Evolutionary conservation across 2,329 filamentous ascomycete species (phyloP).

Genomic region (Cordyceps farinosa): DNA sequence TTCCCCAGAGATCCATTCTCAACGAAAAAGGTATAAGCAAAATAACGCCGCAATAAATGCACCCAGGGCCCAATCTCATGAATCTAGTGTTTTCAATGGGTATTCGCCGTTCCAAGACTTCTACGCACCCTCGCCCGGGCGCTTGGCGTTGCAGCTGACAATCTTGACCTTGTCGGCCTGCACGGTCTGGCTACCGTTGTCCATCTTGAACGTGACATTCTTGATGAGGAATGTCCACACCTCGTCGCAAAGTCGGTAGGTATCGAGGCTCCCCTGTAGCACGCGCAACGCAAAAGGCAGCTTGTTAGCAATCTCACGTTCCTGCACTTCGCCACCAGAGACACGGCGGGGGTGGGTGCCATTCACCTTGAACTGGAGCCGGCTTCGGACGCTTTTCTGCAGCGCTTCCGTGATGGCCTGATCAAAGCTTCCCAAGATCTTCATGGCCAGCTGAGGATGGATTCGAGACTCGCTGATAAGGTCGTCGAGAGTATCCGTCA

Average conservation of each 20-base stretch:
- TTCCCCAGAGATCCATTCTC: background rate
- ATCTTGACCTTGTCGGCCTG: constrained; percentile 95
- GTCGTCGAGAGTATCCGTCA: constrained; percentile 96
- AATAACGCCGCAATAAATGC: constrained; percentile 16
- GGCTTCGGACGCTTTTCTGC: constrained; percentile 85
- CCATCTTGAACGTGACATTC: constrained; percentile 98
- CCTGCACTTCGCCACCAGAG: background rate
- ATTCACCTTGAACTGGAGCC: constrained; percentile 88
- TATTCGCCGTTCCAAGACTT: background rate
- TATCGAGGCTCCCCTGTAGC: constrained; percentile 84
- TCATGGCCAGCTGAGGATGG: constrained; percentile 97
- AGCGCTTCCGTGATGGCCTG: constrained; percentile 87
- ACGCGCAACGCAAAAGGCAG: background rate
- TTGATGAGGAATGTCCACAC: constrained; percentile 99
- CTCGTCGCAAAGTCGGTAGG: constrained; percentile 98
- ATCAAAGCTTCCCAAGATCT: constrained; percentile 94
- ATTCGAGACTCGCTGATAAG: constrained; percentile 92
- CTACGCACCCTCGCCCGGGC: constrained; percentile 39
- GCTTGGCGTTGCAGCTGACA: constrained; percentile 93
- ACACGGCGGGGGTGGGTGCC: constrained; percentile 2
- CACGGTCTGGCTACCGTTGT: constrained; percentile 69
- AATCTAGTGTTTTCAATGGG: background rate
- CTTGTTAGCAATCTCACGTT: constrained; percentile 8
- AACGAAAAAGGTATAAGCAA: background rate
- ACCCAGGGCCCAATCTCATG: background rate